phyloP scores from a whole-genome alignment of 495 filamentous ascomycete genomes.

The Talaromyces nanjingensis region DNA sequence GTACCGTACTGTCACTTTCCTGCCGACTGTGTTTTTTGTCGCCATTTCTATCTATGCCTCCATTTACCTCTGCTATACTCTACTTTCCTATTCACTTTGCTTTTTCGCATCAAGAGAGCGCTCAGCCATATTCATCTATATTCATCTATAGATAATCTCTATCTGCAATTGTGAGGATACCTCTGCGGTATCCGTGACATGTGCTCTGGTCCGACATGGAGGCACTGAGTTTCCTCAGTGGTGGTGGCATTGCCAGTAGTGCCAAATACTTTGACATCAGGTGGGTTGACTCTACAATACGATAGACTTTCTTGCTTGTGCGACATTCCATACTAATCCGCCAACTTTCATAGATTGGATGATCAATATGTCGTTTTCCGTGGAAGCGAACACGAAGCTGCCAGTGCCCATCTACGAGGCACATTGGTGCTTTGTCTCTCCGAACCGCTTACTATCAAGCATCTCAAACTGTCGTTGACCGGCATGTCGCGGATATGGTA shows the following conservation, averaged over 20 bases:
- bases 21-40: neutral
- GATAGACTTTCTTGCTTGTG: neutral
- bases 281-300: slow-evolving; percentile 23
- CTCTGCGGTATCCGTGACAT: neutral
- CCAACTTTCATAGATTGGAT: slow-evolving; percentile 54
- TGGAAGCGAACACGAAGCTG: slow-evolving; percentile 65
- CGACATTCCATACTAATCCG: neutral
- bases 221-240: slow-evolving; percentile 46
- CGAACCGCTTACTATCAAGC: slow-evolving; percentile 60
- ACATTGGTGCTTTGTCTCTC: slow-evolving; percentile 68
- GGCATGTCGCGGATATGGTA: slow-evolving; percentile 66
- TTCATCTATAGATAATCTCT: neutral
- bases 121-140: too few relatives aligned
- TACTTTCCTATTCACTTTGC: neutral
- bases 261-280: slow-evolving; percentile 53
- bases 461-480: slow-evolving; percentile 63
- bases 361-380: slow-evolving; percentile 75
- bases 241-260: slow-evolving; percentile 37
- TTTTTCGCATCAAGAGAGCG: too few relatives aligned
- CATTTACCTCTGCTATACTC: neutral
- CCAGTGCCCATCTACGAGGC: slow-evolving; percentile 67
- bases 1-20: neutral
- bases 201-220: slow-evolving; percentile 20
- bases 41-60: neutral
- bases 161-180: neutral